Evolutionary conservation across 2,329 filamentous ascomycete genomes (phyloP), one percentile per base, ranked within the genome.

Genomic region (Aspergillus quadricinctus): DNA sequence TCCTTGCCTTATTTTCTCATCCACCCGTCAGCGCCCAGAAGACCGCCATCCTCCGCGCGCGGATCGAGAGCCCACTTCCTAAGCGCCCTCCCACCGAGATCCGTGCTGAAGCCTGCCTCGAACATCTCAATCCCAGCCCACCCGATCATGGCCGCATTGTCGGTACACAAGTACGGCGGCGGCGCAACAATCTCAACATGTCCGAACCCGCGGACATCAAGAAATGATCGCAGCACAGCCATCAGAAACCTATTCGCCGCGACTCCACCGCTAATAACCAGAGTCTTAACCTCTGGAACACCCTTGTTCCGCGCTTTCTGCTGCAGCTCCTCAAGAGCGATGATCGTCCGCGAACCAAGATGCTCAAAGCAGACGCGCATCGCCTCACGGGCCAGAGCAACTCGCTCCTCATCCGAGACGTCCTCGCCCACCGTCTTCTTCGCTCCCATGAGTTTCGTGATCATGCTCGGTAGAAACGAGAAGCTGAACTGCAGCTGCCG

Each of bases 141-240:
- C 1, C 88, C 93, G 70, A 97, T 92, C 94, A 99, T 99, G 49
- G 92, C 90, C 11, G 94, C 94, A 73, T 99, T 97, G 68, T 99
- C 94, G 0, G 91, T 97, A 69, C 94, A 97, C 53, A 93, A 80
- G 45, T 80, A 78, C 9, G 83, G 74, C 2, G 92, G 92, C n/a
- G 94, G 93, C 54, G 88, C 89, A 29, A 87, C 75, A 7, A 97
- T 72, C 10, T 80, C 65, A 28, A 95, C 71, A 61, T 84, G 65
- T 0, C 69, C 68, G 67, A 85, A 87, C 0, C 89, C 89, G 46
- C 88, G 82, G n/a, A 79, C 82, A 61, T 87, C 81, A 45, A 97
- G 76, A 51, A 80, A 83, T n/a, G 71, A 72, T 1, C 78, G 75
- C 2, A 84, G 73, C 54, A 97, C 81, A 65, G 86, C 82, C 71